Evolutionary conservation across 2,329 filamentous ascomycete species (phyloP).

Genomic region (Zymoseptoria passerinii): DNA sequence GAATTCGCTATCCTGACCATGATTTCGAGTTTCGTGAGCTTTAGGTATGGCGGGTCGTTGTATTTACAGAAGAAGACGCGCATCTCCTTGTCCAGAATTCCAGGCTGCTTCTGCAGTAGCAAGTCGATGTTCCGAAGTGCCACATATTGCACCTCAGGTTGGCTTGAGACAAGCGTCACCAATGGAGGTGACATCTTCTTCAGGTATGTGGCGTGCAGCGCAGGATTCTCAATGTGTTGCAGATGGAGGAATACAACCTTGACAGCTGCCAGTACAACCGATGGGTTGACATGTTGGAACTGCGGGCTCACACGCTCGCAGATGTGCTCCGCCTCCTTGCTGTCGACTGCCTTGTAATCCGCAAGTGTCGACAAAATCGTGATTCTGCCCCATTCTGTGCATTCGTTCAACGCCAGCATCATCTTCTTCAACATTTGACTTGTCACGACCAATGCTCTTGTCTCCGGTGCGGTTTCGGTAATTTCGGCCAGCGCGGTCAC

Average conservation of each 20-base stretch:
- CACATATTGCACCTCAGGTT: constrained; percentile 96
- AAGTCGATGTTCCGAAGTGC: constrained; percentile 94
- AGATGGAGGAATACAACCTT: constrained; percentile 98
- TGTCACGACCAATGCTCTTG: constrained; percentile 74
- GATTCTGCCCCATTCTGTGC: constrained; percentile 95
- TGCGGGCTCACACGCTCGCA: constrained; percentile 93
- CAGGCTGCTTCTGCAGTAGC: constrained; percentile 87
- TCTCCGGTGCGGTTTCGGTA: constrained; percentile 80
- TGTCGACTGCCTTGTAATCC: constrained; percentile 75
- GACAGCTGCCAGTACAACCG: constrained; percentile 92
- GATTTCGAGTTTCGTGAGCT: constrained; percentile 94
- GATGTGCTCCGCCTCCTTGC: constrained; percentile 96
- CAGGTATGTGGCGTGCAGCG: constrained; percentile 74
- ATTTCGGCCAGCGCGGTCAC: constrained; percentile 93
- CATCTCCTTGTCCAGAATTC: constrained; percentile 94
- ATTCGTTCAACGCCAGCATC: constrained; percentile 92
- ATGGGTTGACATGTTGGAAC: constrained; percentile 97
- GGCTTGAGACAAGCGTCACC: constrained; percentile 90
- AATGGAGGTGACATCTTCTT: constrained; percentile 98
- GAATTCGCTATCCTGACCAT: constrained; percentile 99
- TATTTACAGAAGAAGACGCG: constrained; percentile 99
- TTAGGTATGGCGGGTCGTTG: constrained; percentile 95
- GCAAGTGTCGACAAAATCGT: constrained; percentile 86
- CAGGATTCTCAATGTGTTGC: constrained; percentile 63
- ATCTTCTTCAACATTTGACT: constrained; percentile 84